Base-by-base conservation (phyloP, 2,329 filamentous ascomycete genomes). In the Sporothrix inflata region DNA sequence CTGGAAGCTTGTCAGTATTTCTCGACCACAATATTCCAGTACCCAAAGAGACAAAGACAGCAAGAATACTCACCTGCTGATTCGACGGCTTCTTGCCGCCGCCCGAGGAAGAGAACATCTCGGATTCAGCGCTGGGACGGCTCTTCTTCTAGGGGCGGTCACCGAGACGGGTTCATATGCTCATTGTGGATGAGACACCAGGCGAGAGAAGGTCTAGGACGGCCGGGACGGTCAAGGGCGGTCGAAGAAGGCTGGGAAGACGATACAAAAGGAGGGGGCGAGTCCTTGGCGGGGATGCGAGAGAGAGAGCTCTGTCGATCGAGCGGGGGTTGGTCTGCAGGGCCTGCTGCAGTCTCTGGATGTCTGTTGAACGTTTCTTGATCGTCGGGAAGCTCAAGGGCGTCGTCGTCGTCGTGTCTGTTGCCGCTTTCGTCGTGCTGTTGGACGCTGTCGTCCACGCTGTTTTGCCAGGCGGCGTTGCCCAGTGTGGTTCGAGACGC, bases 31-130 rank as follows among this genome's bases (percentile, higher is more conserved):
- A 75, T 75, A 76, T 72, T 72, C 76, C 72, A 73, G 71, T 72
- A 65, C 65, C 67, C 66, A 69, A 34, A 34, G 40, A 53, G 74
- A 40, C 60, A 60, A 68, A 70, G 69, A 73, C 72, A 73, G 65
- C 73, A 71, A 65, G 75, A 65, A 74, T 51, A 81, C 86, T 80
- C 84, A 94, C 92, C 89, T 92, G 91, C 79, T 92, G 91, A 79
- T 91, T 89, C 76, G 87, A 85, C 76, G 87, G 85, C 84, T 93
- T 94, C 85, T 92, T 92, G 82, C 87, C 84, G 83, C 86, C 86
- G 77, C 85, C 85, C 75, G 88, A 89, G 77, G 88, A 90, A 75
- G 88, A 87, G 83, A 90, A 91, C 89, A 91, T 91, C 42, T 49
- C 65, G 65, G 65, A 34, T 21, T 57, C 71, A 60, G 70, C 61